Evolutionary conservation across 306 rosid genomes (phyloP), one percentile per base, ranked within the genome.

Genomic region (Casuarina cunninghamiana): DNA sequence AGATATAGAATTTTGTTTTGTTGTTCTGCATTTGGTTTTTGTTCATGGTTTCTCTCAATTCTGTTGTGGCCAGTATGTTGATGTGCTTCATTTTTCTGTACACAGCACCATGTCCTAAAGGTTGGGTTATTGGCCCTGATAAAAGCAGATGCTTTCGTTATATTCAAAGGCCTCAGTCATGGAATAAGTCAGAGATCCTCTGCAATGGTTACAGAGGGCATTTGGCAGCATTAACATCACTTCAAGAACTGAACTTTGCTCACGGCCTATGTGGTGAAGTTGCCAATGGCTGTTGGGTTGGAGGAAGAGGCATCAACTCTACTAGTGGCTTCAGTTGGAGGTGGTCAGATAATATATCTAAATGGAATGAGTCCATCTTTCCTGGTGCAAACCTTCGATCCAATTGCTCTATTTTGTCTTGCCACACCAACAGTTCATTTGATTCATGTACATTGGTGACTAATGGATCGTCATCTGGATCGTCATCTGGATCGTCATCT

Each of bases 161-260:
- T 65, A 81, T 81, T 48, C 81, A 70, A 73, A 82, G 75, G 54
- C 79, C 78, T 39, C 85, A 79, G 80, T 81, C 91, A 51, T 95
- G 98, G 98, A 92, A 91, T 68, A 93, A 91, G 62, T 95, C 98
- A 65, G 97, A 95, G 87, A 79, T 46, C 63, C 78, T 77, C 53
- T 95, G 98, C 78, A 75, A 77, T 68, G 68, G 71, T 73, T 86
- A 84, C 69, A 91, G 93, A 45, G 98, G 98, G 62, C 87, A 89
- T 77, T 91, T 95, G 75, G 93, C 87, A 44, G 90, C 90, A 77
- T 71, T 88, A 72, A 12, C 35, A 54, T 88, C 93, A 17, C 74
- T 82, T 78, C 85, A 87, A 75, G 98, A 93, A 48, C 82, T 91
- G 16, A 63, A 66, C 76, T 84, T 88, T 86, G 91, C 85, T 76